A percentile compares a stretch with the other conserved stretches of the same genome.
Conservation (phyloP, 2,329 filamentous ascomycete genomes). For the Fusarium stilboides region DNA sequence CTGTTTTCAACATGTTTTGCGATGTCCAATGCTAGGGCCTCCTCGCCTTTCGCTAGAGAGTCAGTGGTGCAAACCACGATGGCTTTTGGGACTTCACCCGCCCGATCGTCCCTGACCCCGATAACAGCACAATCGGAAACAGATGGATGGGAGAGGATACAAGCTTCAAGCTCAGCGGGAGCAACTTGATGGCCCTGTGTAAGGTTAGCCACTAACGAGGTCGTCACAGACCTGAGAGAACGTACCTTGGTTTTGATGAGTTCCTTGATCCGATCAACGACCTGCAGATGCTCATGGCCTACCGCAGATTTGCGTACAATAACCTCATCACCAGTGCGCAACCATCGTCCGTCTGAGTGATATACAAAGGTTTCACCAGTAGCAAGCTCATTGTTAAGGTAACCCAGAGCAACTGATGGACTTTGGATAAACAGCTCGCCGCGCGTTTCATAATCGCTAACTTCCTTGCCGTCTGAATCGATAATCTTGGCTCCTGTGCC, state of each 20-base stretch:
- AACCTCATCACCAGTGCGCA: constrained; percentile 51
- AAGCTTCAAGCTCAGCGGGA: constrained; percentile 79
- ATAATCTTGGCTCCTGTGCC: constrained; percentile 77
- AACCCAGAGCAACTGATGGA: too few relatives aligned
- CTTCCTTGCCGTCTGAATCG: constrained; percentile 76
- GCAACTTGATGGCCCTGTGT: constrained; percentile 80
- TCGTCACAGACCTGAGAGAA: constrained; percentile 19
- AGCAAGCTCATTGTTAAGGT: constrained; percentile 80
- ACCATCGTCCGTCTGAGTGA: constrained; percentile 42
- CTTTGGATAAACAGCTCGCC: constrained; percentile 85
- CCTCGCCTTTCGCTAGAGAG: not conserved
- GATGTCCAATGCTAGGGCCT: not conserved
- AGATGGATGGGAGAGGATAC: constrained; percentile 74
- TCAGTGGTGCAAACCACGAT: constrained; percentile 62
- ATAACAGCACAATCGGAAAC: constrained; percentile 80
- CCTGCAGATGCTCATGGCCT: too few relatives aligned
- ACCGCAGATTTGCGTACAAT: too few relatives aligned
- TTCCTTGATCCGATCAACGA: constrained; percentile 46
- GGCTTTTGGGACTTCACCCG: constrained; percentile 70
- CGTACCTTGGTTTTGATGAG: constrained; percentile 71
- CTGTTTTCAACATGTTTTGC: not conserved
- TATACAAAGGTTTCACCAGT: constrained; percentile 33
- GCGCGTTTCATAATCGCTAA: constrained; percentile 73
- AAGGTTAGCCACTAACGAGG: too few relatives aligned
- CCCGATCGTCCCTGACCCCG: constrained; percentile 68